phyloP scores from a whole-genome alignment of 495 filamentous ascomycete species.

The Cercophora sp. region DNA sequence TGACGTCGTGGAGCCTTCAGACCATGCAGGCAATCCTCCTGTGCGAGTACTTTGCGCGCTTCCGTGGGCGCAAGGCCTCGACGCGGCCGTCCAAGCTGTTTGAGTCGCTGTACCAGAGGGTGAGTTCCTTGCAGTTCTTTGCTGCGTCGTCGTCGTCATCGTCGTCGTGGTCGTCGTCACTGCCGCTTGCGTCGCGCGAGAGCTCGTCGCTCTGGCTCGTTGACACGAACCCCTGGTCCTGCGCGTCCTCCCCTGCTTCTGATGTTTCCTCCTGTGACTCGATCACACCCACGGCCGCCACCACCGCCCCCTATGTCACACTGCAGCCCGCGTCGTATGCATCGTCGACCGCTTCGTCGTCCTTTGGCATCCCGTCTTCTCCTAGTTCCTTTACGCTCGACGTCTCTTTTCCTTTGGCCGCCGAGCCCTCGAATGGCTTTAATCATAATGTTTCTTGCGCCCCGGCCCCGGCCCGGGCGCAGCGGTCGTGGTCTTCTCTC shows the following conservation, averaged over 20 bases:
- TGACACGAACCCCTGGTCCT: conserved; percentile 36
- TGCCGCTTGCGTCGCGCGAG: conserved; percentile 20
- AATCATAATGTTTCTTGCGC: conserved; percentile 18
- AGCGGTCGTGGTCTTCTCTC: conserved; percentile 27
- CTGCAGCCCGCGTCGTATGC: conserved; percentile 21
- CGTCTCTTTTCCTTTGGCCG: conserved; percentile 5
- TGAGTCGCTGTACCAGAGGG: conserved; percentile 48
- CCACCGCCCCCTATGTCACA: conserved; percentile 14
- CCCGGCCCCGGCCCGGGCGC: conserved; percentile 10
- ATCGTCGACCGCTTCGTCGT: conserved; percentile 20
- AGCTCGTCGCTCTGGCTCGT: conserved; percentile 26
- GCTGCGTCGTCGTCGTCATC: conserved; percentile 23
- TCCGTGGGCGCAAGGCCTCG: conserved; percentile 46
- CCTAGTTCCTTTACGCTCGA: conserved; percentile 10
- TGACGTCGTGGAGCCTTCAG: conserved; percentile 42
- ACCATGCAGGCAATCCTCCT: conserved; percentile 54
- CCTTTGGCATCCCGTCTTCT: conserved; percentile 3
- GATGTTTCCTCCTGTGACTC: conserved; percentile 28
- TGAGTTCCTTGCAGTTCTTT: conserved; percentile 39
- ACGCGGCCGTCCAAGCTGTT: conserved; percentile 44
- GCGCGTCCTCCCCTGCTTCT: conserved; percentile 28
- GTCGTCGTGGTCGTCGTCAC: conserved; percentile 22
- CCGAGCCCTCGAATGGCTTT: conserved; percentile 11
- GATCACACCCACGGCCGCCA: conserved; percentile 21
- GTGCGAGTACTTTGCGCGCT: conserved; percentile 51